Base-by-base conservation (phyloP, 225 moss, liverwort and hornwort genomes). In the Climacium dendroides region DNA sequence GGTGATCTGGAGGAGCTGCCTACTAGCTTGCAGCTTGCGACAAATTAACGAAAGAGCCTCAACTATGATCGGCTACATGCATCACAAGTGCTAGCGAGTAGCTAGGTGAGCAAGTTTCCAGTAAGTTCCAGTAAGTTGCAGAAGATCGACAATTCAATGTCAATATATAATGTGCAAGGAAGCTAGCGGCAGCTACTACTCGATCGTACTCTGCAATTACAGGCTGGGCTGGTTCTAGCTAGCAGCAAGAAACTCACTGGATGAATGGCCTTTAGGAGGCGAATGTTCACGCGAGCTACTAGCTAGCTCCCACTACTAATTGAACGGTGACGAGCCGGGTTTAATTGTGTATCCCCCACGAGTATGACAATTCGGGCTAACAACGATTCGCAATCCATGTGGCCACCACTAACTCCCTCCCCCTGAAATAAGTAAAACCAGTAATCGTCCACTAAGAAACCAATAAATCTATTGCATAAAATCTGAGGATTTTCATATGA, bases 341-440 rank as follows among this genome's bases (percentile, higher is more conserved):
- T 52, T 50, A 50, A 14, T 50, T 50, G 64, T 43, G 78, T 45
- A 26, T n/a, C 66, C 66, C 35, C 59, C 70, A 87, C 50, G 60
- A 72, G 80, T 59, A 59, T 61, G 75, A 81, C 53, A 81, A 74
- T 58, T 41, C 58, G 67, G 60, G 71, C 60, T 45, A 17, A 52
- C 70, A 78, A 52, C 43, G 90, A 86, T 79, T 88, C 78, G 83
- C 41, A 72, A 73, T 61, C 86, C 88, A 88, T 86, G 72, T 90
- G 39, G 86, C 64, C 69, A 26, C 69, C 86, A 57, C 34, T 67
- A 2, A 1, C 74, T 60, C 84, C 85, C n/a, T 30, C 7, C 45
- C 76, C 75, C 64, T 50, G 53, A 53, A 85, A 86, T 86, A 69
- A 83, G 83, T 72, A 83, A 72, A 45, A 35, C 47, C 69, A 58